Conservation (phyloP, 768 basidiomycete species). For the Strobilomyces echinocephalus region DNA sequence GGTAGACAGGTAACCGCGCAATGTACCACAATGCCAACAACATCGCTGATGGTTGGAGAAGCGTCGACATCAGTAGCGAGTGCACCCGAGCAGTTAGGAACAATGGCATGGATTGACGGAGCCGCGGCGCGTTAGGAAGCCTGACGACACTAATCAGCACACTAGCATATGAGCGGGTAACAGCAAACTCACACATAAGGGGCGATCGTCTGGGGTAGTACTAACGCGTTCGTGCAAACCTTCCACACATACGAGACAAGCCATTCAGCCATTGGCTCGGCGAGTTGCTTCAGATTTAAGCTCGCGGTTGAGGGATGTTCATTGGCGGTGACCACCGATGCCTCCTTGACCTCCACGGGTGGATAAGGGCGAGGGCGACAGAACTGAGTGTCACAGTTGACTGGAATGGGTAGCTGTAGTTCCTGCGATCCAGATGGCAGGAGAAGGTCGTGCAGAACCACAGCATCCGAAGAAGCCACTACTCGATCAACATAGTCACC, state of each 20-base stretch:
- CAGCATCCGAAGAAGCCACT: constrained; percentile 42
- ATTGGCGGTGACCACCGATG: constrained; percentile 40
- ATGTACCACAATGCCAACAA: constrained; percentile 82
- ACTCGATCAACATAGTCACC: constrained; percentile 72
- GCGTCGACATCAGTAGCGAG: constrained; percentile 69
- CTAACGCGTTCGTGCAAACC: constrained; percentile 68
- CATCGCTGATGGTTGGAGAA: constrained; percentile 77
- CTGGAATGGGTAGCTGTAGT: constrained; percentile 20
- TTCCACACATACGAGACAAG: constrained; percentile 78
- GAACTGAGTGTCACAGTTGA: constrained; percentile 25
- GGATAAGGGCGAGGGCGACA: constrained; percentile 17
- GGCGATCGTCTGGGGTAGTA: constrained; percentile 50
- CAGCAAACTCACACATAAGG: constrained; percentile 48
- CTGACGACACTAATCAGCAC: constrained; percentile 16
- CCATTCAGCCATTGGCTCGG: constrained; percentile 78
- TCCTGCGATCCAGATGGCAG: constrained; percentile 16
- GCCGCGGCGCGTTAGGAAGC: constrained; percentile 29
- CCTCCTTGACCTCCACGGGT: constrained; percentile 15
- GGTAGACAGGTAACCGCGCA: constrained; percentile 66
- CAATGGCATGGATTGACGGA: constrained; percentile 38
- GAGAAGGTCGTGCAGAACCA: constrained; percentile 23
- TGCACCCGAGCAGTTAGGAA: constrained; percentile 58
- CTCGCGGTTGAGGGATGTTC: constrained; percentile 34
- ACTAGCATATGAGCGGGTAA: neutral
- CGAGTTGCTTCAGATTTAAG: constrained; percentile 61